Evolutionary conservation across 176 grass and related monocot genomes (phyloP), one percentile per base, ranked within the genome.

Genomic region (Hordeum marinum): DNA sequence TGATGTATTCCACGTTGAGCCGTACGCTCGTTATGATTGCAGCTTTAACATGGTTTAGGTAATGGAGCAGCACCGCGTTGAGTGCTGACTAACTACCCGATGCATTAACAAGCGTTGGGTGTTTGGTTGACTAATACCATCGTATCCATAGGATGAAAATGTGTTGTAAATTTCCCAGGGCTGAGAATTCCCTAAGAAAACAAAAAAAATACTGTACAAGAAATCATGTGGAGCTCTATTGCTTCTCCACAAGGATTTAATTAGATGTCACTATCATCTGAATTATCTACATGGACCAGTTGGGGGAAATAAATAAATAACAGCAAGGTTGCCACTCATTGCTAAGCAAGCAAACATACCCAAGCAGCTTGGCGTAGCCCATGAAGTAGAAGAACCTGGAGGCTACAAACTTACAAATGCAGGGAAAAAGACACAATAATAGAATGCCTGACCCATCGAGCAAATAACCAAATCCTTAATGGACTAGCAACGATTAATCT

Each of bases 301-400:
- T 14, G 71, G 27, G 52, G 13, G n/a, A n/a, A n/a, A n/a, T n/a
- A 29, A 40, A 39, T 41, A 10, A 15, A 5, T 5, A 72, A 34
- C 8, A 78, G 12, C 24, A 48, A 13, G 23, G 24, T 39, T 36
- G 50, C n/a, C n/a, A n/a, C 27, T 60, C 73, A 81, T 43, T 41
- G 76, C 62, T 39, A 55, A 43, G 35, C n/a, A 25, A 82, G 11
- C 29, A 52, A 72, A 81, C 60, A 68, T 92, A 94, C 91, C 90
- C 93, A 85, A 93, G 89, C 87, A 34, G 32, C 87, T 95, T 95
- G 72, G 93, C 29, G 76, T 95, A 93, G 68, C 88, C 89, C 88
- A 86, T 95, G 86, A 98, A 98, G 88, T 96, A 98, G 83, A 96
- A 95, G 88, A 90, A 92, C 62, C 96, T 90, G 11, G 87, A 77